Percentiles rank a stretch among this genome's conserved stretches.
These are phyloP conservation scores for Lactarius akahatsu DNA, from an alignment of 768 basidiomycete genomes.

Conservation along the genomic window DNA sequence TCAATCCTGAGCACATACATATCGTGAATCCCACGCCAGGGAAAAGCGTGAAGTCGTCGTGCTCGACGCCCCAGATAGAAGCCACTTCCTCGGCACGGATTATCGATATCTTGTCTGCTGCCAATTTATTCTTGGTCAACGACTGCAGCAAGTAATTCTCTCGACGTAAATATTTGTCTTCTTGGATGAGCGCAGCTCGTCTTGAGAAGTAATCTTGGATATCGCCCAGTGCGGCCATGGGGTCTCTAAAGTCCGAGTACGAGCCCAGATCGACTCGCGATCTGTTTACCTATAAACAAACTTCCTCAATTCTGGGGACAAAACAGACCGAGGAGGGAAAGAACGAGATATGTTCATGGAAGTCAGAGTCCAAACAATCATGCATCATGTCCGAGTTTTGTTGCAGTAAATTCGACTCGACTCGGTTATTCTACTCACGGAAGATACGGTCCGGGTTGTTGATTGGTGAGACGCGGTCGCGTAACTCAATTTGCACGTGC, in stretches of 20 bases:
- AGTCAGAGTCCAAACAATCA: no score
- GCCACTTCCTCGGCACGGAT: slow-evolving; percentile 51
- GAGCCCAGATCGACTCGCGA: no score
- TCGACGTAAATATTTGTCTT: slow-evolving; percentile 34
- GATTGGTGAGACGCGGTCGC: slow-evolving; percentile 5
- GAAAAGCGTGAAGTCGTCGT: slow-evolving; percentile 56
- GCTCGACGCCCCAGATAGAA: slow-evolving; percentile 58
- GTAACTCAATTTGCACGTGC: background rate
- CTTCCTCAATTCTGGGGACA: no score
- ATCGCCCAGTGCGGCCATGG: background rate
- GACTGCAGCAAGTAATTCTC: slow-evolving; percentile 27
- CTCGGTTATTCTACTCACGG: slow-evolving; percentile 8
- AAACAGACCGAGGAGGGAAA: no score
- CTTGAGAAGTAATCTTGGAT: slow-evolving; percentile 29
- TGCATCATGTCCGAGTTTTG: no score
- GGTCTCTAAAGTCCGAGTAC: background rate
- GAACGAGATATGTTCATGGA: no score
- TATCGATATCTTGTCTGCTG: slow-evolving; percentile 60
- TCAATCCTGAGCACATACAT: slow-evolving; percentile 38
- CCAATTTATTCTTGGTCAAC: slow-evolving; percentile 40
- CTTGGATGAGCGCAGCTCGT: slow-evolving; percentile 32
- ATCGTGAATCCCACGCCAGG: slow-evolving; percentile 81
- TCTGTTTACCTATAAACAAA: no score
- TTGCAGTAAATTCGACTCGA: no score
- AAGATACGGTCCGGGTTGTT: slow-evolving; percentile 17